Percentiles rank a stretch among this genome's conserved stretches.
Conservation (phyloP, 768 basidiomycete genomes). For the Auricularia auricula-judae region DNA sequence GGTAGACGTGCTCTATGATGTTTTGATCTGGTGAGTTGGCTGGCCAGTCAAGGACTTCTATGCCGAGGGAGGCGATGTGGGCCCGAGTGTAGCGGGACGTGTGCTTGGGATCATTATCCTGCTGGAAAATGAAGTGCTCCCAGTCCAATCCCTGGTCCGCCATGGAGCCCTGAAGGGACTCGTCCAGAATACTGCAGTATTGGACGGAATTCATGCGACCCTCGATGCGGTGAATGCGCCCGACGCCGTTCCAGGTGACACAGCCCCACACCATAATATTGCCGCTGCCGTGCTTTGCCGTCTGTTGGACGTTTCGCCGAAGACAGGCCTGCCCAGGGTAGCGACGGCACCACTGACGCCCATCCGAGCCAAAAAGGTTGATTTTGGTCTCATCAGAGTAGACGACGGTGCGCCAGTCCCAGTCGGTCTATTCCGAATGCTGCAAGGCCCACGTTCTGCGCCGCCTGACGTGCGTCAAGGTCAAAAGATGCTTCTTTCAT, state of each 20-base stretch:
- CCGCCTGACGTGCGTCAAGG: conserved; percentile 9
- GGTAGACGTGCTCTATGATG: too few relatives aligned
- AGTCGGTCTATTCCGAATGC: conserved; percentile 16
- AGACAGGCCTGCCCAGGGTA: conserved; percentile 17
- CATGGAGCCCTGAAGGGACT: conserved; percentile 18
- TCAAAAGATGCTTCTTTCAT: conserved; percentile 13
- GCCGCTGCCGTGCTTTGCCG: conserved; percentile 26
- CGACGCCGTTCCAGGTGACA: conserved; percentile 19
- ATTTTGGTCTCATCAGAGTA: conserved; percentile 27
- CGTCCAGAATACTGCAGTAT: conserved; percentile 20
- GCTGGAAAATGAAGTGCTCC: conserved; percentile 19
- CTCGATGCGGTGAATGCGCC: conserved; percentile 19
- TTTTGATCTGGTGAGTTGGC: conserved; percentile 25
- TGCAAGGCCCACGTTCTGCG: conserved; percentile 14
- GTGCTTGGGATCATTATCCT: conserved; percentile 31
- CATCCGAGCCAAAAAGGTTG: conserved; percentile 23
- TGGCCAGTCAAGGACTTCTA: conserved; percentile 23
- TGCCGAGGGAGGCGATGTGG: conserved; percentile 21
- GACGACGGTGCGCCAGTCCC: conserved; percentile 18
- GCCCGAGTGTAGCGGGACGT: conserved; percentile 11
- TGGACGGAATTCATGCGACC: conserved; percentile 19
- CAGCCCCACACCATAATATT: conserved; percentile 27
- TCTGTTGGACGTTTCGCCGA: conserved; percentile 14
- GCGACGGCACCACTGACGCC: conserved; percentile 21
- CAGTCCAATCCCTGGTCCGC: conserved; percentile 12